Percentiles rank a stretch among this genome's conserved stretches.
phyloP scores from a whole-genome alignment of 73 alveolate genomes.

The Halteria grandinella region DNA sequence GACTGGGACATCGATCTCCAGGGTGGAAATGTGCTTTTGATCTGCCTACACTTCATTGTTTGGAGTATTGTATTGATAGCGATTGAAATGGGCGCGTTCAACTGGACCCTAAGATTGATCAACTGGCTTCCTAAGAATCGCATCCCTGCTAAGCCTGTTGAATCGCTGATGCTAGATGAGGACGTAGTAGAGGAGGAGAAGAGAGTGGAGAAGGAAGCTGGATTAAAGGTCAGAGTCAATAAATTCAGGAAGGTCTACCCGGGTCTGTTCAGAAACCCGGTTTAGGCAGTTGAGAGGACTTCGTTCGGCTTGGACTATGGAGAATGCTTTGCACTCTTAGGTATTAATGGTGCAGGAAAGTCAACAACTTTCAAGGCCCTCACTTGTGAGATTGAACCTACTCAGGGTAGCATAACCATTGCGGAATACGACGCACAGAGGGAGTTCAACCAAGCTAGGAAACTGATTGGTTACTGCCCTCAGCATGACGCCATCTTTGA shows the following conservation, averaged over 20 bases:
- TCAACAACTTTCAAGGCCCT: slow-evolving; percentile 84
- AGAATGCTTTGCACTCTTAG: slow-evolving; percentile 83
- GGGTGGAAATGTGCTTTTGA: slow-evolving; percentile 70
- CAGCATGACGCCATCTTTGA: slow-evolving; percentile 84
- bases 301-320: slow-evolving; percentile 79
- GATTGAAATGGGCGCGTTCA: slow-evolving; percentile 26
- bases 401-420: slow-evolving; percentile 55
- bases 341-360: slow-evolving; percentile 92
- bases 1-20: slow-evolving; percentile 50
- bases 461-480: slow-evolving; percentile 89
- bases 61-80: slow-evolving; percentile 25
- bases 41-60: slow-evolving; percentile 30
- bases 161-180: slow-evolving; percentile 31
- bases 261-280: slow-evolving; percentile 7
- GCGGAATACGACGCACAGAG: slow-evolving; percentile 61
- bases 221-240: slow-evolving; percentile 59
- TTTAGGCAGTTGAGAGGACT: slow-evolving; percentile 80
- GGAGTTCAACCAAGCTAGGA: slow-evolving; percentile 74
- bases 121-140: background rate
- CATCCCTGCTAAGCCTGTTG: background rate
- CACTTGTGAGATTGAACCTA: slow-evolving; percentile 75
- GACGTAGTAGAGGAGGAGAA: slow-evolving; percentile 66
- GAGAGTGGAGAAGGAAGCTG: slow-evolving; percentile 21
- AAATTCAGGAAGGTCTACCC: slow-evolving; percentile 73
- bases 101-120: background rate